phyloP scores from a whole-genome alignment of 106 monocot genomes.

The Phalaenopsis equestris region DNA sequence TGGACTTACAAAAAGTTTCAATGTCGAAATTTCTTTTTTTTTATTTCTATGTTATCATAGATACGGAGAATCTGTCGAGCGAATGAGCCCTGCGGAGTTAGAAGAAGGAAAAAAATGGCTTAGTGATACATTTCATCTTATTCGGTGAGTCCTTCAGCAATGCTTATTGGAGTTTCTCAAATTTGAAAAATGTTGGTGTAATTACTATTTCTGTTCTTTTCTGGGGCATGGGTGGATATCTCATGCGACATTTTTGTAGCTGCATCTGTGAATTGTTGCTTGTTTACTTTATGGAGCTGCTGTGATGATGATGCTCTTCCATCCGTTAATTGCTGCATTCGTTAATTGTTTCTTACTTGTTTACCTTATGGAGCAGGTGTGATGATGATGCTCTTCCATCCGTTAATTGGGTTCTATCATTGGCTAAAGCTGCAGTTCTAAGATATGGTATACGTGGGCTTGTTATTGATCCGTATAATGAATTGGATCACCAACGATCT shows the following conservation, averaged over 20 bases:
- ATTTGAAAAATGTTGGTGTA: background rate
- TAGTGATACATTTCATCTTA: constrained; percentile 64
- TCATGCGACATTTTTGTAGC: background rate
- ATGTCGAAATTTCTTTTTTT: background rate
- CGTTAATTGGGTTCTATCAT: constrained; percentile 60
- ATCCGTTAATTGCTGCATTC: constrained; percentile 35
- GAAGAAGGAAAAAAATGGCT: constrained; percentile 86
- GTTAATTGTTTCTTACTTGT: background rate
- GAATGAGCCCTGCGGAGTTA: constrained; percentile 68
- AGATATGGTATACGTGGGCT: constrained; percentile 78
- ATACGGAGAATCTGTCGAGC: constrained; percentile 49
- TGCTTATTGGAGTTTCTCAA: background rate
- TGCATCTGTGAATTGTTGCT: background rate
- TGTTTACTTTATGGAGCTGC: constrained; percentile 15
- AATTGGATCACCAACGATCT: constrained; percentile 80
- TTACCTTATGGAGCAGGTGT: constrained; percentile 34
- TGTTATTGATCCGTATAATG: constrained; percentile 92
- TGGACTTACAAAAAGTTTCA: background rate
- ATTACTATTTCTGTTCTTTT: background rate
- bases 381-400: constrained; percentile 78
- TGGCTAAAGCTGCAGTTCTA: constrained; percentile 80
- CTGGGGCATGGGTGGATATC: background rate
- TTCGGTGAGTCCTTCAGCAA: constrained; percentile 35
- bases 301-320: constrained; percentile 79
- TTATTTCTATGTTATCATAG: constrained; percentile 18